Base-by-base conservation (phyloP, 352 stramenopile genomes). In the Bremia lactucae region DNA sequence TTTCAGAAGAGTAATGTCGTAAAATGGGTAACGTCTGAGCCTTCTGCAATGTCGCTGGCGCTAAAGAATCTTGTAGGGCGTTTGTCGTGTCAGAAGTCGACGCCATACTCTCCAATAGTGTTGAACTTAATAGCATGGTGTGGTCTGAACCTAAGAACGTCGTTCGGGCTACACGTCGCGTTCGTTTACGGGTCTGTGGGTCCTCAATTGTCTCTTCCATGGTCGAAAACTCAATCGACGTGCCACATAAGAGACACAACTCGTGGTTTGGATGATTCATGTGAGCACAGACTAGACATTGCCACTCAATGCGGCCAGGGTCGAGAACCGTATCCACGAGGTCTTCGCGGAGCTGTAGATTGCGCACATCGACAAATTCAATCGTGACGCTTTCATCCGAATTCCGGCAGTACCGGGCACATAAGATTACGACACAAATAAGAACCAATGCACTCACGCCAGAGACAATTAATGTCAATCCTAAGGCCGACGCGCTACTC, bases 271-370 rank as follows among this genome's bases (percentile, higher is more conserved):
- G 74, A 42, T 87, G 74, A 42, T 87, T 87, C 55, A 84, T 62
- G 42, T 87, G 72, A 31, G 69, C 62, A 42, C 74, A 87, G 8
- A 87, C 72, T 39, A 85, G 44, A 49, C 74, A 87, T 45, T 85
- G 69, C 74, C 74, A 85, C 50, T 87, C 74, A 38, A 54, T 75
- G 36, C 55, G 49, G 14, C 65, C 74, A 14, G 71, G 65, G 23
- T 82, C 69, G 22, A 87, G 52, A 22, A 76, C 66, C 19, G 69
- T 85, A 42, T 83, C 71, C 36, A 69, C 67, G 15, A 87, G 56
- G 43, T 87, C 65, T 49, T 84, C 71, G 23, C 73, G 73, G 39
- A 79, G 53, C 38, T 82, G 60, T 19, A 69, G 49, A 45, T 54
- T 60, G 19, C 68, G 64, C 14, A 58, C 47, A 53, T 82, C 69